These are phyloP conservation scores for Helicocarpus griseus DNA, from an alignment of 2,329 filamentous ascomycete species.

Conservation along the genomic window DNA sequence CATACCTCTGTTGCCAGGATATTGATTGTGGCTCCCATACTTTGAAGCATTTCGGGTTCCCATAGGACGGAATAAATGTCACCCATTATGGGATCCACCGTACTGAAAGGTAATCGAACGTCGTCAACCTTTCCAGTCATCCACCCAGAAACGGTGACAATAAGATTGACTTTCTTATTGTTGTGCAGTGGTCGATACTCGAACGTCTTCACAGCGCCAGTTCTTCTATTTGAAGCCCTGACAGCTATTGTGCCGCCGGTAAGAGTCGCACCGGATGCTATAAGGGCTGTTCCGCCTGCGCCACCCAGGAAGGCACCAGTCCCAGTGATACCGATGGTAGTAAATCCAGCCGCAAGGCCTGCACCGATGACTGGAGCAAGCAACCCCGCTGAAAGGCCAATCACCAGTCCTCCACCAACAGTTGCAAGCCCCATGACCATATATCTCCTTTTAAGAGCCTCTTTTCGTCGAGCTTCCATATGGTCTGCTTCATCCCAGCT, in stretches of 20 bases:
- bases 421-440: constrained; percentile 96
- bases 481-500: constrained; percentile 97
- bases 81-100: constrained; percentile 94
- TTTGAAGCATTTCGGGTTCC: constrained; percentile 96
- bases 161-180: constrained; percentile 92
- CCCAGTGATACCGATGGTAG: constrained; percentile 84
- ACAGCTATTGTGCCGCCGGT: constrained; percentile 81
- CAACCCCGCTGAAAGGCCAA: constrained; percentile 85
- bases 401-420: constrained; percentile 87
- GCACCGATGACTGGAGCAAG: constrained; percentile 90
- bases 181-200: constrained; percentile 96
- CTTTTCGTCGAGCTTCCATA: constrained; percentile 74
- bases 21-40: constrained; percentile 97
- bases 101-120: constrained; percentile 89
- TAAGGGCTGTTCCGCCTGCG: constrained; percentile 83
- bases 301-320: constrained; percentile 85
- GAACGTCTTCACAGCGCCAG: constrained; percentile 87
- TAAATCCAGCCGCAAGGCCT: constrained; percentile 87
- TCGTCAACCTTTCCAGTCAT: constrained; percentile 98
- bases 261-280: constrained; percentile 78
- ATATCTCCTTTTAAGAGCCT: constrained; percentile 70
- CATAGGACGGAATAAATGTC: constrained; percentile 94
- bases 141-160: constrained; percentile 93
- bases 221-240: constrained; percentile 75
- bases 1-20: constrained; percentile 91